phyloP scores from a whole-genome alignment of 768 basidiomycete species.

The Lactifluus volemus region DNA sequence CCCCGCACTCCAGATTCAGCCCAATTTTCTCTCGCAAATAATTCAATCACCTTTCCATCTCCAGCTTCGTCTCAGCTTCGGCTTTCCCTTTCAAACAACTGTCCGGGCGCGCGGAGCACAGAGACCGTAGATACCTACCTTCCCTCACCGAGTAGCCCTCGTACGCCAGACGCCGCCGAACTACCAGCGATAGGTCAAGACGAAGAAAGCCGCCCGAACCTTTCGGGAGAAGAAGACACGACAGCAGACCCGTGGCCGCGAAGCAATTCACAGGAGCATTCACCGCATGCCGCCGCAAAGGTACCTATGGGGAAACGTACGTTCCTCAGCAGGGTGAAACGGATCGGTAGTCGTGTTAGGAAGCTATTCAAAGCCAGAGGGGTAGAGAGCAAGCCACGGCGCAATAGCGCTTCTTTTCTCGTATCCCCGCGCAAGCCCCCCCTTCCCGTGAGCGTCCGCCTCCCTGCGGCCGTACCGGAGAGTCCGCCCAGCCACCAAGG shows the following conservation, averaged over 20 bases:
- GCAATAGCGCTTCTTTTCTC: slow-evolving; percentile 1
- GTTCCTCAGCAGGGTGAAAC: slow-evolving; percentile 13
- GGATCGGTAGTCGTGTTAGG: slow-evolving; percentile 15
- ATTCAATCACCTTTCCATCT: slow-evolving; percentile 11
- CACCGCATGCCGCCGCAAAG: background rate
- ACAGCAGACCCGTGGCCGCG: background rate
- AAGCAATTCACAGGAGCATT: background rate
- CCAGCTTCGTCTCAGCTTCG: slow-evolving; percentile 15
- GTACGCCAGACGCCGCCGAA: background rate
- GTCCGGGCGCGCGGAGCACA: background rate
- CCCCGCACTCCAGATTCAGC: slow-evolving; percentile 18
- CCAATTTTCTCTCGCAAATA: slow-evolving; percentile 14
- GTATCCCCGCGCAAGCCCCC: background rate
- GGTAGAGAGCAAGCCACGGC: slow-evolving; percentile 5
- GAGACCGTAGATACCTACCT: slow-evolving; percentile 6
- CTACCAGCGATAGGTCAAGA: background rate
- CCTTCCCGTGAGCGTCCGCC: slow-evolving; percentile 5
- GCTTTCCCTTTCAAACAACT: slow-evolving; percentile 12
- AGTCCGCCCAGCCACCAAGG: slow-evolving; percentile 4
- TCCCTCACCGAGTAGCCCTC: background rate
- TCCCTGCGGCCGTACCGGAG: background rate
- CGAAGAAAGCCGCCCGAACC: background rate
- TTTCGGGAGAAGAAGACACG: background rate
- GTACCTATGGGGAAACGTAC: slow-evolving; percentile 7
- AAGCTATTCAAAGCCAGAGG: slow-evolving; percentile 11